Base-by-base conservation (phyloP, 495 filamentous ascomycete genomes). In the Aspergillus avenaceus region DNA sequence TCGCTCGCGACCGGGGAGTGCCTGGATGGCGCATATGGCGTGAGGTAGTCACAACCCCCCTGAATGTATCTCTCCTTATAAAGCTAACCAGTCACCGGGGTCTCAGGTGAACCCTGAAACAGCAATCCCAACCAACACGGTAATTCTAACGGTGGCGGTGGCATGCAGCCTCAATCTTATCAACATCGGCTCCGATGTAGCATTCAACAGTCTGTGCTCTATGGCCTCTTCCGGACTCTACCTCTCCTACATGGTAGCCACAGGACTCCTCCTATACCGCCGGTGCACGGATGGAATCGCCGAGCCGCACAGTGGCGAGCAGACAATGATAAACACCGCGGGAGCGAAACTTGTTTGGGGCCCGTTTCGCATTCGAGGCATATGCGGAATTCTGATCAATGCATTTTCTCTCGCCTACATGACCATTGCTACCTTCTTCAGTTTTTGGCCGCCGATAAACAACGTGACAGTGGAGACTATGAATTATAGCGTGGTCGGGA, bases 1-100 rank as follows among this genome's bases (percentile, higher is more conserved):
- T 83, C 48, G 68, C 77, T 0, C 66, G 80, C 5, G 79, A 83
- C 47, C 65, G 70, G 9, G 79, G 75, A 5, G 51, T 81, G 12
- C 78, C 78, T 0, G 69, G 73, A 12, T 74, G 67, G 51, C 51
- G 54, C 8, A 25, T 67, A 0, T 66, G 77, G 44, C 69, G 62
- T 36, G 67, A 70, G 60, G 75, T 81, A 64, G 69, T 34, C 27
- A 21, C 24, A 13, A 16, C 11, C 27, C 24, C 22, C 41, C 21
- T 23, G 11, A 16, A 11, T 2, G 5, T n/a, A 1, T n/a, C n/a
- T n/a, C n/a, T n/a, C n/a, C n/a, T n/a, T n/a, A n/a, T n/a, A n/a
- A n/a, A n/a, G n/a, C n/a, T n/a, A n/a, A n/a, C 40, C 18, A 1
- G 16, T 26, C n/a, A 26, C 8, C 19, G 9, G n/a, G 1, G 19